Evolutionary conservation across 2,329 filamentous ascomycete genomes (phyloP).

Genomic region (Ciborinia camelliae): DNA sequence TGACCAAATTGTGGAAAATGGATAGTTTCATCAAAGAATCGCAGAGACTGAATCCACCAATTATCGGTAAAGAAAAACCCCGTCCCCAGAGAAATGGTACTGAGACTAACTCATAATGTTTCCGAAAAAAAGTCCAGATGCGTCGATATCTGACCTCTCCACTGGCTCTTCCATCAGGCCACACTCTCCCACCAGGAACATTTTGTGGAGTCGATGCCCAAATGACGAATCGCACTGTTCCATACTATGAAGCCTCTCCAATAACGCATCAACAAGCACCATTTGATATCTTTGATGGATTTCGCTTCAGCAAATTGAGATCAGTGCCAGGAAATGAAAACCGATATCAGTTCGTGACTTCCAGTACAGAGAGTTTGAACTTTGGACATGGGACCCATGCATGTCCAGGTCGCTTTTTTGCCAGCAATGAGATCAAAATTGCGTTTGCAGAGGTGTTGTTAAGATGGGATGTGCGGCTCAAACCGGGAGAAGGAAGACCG

Average conservation of each 20-base stretch:
- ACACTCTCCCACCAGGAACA: constrained; percentile 34
- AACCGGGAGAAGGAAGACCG: constrained; percentile 65
- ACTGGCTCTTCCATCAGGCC: constrained; percentile 36
- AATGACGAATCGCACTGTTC: constrained; percentile 12
- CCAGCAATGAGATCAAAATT: constrained; percentile 40
- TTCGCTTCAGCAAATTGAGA: constrained; percentile 31
- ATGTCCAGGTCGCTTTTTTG: constrained; percentile 43
- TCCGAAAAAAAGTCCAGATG: constrained; percentile 5
- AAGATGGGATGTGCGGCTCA: constrained; percentile 35
- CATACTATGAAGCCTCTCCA: constrained; percentile 17
- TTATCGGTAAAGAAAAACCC: constrained; percentile 21
- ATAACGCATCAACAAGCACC: constrained; percentile 6
- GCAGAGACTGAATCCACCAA: constrained; percentile 8
- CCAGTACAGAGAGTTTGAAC: constrained; percentile 35
- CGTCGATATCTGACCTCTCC: constrained; percentile 22
- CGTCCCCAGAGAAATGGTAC: not conserved
- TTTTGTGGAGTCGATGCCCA: constrained; percentile 8
- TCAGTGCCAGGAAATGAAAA: constrained; percentile 30
- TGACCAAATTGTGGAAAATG: constrained; percentile 16
- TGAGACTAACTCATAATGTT: not conserved
- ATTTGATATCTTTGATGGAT: constrained; percentile 29
- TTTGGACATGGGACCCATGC: constrained; percentile 45
- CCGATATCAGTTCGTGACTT: constrained; percentile 39
- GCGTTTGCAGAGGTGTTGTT: constrained; percentile 33
- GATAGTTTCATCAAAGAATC: constrained; percentile 20